These are phyloP conservation scores for Kalmanozyma brasiliensis DNA, from an alignment of 1,284 basidiomycete genomes.

Conservation along the genomic window DNA sequence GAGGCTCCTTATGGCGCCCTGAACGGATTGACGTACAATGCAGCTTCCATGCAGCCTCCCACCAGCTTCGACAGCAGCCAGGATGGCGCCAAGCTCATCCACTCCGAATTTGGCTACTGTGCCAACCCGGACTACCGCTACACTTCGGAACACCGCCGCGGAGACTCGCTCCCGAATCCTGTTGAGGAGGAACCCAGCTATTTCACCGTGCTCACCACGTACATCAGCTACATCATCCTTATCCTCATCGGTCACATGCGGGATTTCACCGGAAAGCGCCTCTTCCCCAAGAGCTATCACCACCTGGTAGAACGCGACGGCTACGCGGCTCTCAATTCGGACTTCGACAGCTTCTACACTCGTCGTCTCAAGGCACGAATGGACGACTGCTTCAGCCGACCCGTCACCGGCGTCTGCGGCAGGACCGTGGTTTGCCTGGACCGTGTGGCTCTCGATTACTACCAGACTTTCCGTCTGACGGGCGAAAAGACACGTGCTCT, in stretches of 20 bases:
- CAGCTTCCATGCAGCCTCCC: conserved; percentile 29
- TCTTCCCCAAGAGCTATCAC: conserved; percentile 78
- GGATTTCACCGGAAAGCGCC: conserved; percentile 92
- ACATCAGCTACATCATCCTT: conserved; percentile 71
- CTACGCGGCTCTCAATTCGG: conserved; percentile 94
- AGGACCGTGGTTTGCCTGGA: conserved; percentile 90
- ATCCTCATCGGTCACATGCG: conserved; percentile 91
- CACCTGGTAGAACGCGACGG: conserved; percentile 71
- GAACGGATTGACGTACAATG: conserved; percentile 12
- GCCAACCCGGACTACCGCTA: conserved; percentile 77
- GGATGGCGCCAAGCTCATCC: conserved; percentile 68
- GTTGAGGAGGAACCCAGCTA: conserved; percentile 81
- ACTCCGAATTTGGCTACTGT: conserved; percentile 88
- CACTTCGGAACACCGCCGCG: conserved; percentile 73
- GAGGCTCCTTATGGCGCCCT: conserved; percentile 15
- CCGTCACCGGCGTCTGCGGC: conserved; percentile 92
- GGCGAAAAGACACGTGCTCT: conserved; percentile 85
- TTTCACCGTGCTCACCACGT: conserved; percentile 89
- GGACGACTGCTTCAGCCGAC: conserved; percentile 94
- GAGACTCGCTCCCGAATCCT: conserved; percentile 51
- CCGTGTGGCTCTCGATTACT: conserved; percentile 84
- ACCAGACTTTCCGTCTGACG: conserved; percentile 80
- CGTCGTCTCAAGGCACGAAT: conserved; percentile 91
- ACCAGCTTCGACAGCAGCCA: conserved; percentile 44
- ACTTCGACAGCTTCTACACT: conserved; percentile 99